phyloP scores from a whole-genome alignment of 345 rosid genomes.

The Acer saccharum region DNA sequence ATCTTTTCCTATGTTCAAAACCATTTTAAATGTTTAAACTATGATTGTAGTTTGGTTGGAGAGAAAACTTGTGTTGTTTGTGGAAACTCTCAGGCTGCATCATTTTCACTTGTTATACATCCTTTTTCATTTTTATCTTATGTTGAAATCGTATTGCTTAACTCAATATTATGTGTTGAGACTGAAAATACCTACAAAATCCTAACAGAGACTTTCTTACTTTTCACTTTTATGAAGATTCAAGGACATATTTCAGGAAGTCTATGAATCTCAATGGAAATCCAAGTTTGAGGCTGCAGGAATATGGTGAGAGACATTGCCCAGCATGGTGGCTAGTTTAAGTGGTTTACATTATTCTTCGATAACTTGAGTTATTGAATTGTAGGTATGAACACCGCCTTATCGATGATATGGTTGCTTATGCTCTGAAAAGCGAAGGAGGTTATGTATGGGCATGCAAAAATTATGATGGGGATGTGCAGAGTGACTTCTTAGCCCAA shows the following conservation, averaged over 20 bases:
- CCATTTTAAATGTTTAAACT: not conserved
- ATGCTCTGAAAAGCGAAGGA: conserved; percentile 88
- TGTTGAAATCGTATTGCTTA: not conserved
- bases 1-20: not conserved
- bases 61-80: not conserved
- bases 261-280: conserved; percentile 76
- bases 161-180: not conserved
- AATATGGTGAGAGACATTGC: conserved; percentile 63
- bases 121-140: not conserved
- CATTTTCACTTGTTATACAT: not conserved
- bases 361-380: conserved; percentile 16
- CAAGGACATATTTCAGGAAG: conserved; percentile 95
- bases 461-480: conserved; percentile 98
- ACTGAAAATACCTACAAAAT: no score
- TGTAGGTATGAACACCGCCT: conserved; percentile 95
- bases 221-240: conserved; percentile 50
- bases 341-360: conserved; percentile 5
- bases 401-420: conserved; percentile 98
- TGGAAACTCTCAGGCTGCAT: not conserved
- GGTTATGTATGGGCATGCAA: conserved; percentile 99
- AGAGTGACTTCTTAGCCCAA: conserved; percentile 98
- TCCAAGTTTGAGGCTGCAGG: conserved; percentile 86
- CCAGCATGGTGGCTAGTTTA: conserved; percentile 18
- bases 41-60: conserved; percentile 1
- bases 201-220: not conserved